Percentiles rank a stretch among this genome's conserved stretches.
Conservation (phyloP, 495 filamentous ascomycete genomes). For the Penicillium bovifimosum region DNA sequence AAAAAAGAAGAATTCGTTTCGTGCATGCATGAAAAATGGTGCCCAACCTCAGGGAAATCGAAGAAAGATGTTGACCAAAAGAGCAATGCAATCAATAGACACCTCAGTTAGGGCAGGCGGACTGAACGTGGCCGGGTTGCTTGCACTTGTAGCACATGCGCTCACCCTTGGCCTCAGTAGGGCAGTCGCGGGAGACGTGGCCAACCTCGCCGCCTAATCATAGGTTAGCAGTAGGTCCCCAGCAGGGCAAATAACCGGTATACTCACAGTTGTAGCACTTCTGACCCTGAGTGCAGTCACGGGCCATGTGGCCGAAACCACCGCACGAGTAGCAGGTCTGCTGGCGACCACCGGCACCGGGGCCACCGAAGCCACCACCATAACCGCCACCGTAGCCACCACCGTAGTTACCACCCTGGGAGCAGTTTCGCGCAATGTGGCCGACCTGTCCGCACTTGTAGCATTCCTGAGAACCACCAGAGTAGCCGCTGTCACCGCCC, state of each 20-base stretch:
- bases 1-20: conserved; percentile 12
- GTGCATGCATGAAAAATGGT: conserved; percentile 10
- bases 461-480: conserved; percentile 68
- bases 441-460: conserved; percentile 99
- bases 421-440: conserved; percentile 96
- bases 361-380: conserved; percentile 40
- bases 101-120: conserved; percentile 73
- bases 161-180: conserved; percentile 80
- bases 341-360: conserved; percentile 1
- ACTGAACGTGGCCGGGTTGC: conserved; percentile 93
- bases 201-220: conserved; percentile 72
- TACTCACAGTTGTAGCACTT: conserved; percentile 99
- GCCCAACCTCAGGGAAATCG: conserved; percentile 10
- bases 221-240: conserved; percentile 3
- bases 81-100: conserved; percentile 4
- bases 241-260: not conserved
- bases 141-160: conserved; percentile 99
- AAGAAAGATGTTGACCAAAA: conserved; percentile 24
- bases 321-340: conserved; percentile 97
- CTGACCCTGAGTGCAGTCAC: conserved; percentile 96
- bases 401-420: conserved; percentile 54
- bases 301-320: conserved; percentile 92
- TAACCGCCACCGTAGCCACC: conserved; percentile 46
- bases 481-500: conserved; percentile 43
- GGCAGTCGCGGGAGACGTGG: conserved; percentile 92